These are phyloP conservation scores for Multifurca ochricompacta DNA, from an alignment of 768 basidiomycete genomes.

Conservation along the genomic window DNA sequence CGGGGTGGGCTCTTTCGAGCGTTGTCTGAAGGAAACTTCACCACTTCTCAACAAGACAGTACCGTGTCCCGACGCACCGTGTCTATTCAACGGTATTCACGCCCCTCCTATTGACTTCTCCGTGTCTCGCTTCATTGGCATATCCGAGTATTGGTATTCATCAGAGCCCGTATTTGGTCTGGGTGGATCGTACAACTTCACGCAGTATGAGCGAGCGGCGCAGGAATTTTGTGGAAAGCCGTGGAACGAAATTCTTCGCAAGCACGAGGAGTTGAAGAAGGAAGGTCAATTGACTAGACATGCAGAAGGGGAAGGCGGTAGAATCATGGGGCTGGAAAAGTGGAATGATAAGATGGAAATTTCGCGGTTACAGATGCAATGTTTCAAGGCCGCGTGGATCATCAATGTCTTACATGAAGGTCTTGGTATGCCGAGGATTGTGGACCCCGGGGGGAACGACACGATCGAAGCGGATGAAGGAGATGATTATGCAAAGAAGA, in stretches of 20 bases:
- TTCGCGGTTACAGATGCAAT: slow-evolving; percentile 89
- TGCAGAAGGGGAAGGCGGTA: slow-evolving; percentile 52
- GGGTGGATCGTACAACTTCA: slow-evolving; percentile 92
- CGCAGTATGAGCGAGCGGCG: slow-evolving; percentile 92
- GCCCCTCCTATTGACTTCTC: slow-evolving; percentile 93
- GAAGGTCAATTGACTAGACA: slow-evolving; percentile 45
- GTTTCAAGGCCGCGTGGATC: slow-evolving; percentile 99
- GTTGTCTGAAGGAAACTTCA: slow-evolving; percentile 65
- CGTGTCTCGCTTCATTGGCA: slow-evolving; percentile 90
- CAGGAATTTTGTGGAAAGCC: slow-evolving; percentile 71
- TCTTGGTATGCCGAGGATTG: slow-evolving; percentile 86
- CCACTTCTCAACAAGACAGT: slow-evolving; percentile 77
- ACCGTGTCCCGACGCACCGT: slow-evolving; percentile 78
- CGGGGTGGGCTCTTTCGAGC: slow-evolving; percentile 87
- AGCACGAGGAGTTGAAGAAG: slow-evolving; percentile 49
- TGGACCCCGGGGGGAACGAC: slow-evolving; percentile 75
- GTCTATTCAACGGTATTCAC: slow-evolving; percentile 90
- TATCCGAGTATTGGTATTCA: slow-evolving; percentile 99
- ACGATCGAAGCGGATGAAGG: slow-evolving; percentile 66
- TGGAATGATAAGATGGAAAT: slow-evolving; percentile 75
- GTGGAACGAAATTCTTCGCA: slow-evolving; percentile 67
- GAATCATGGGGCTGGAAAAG: slow-evolving; percentile 53
- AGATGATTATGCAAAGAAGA: slow-evolving; percentile 65
- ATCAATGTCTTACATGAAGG: slow-evolving; percentile 95
- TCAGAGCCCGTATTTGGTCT: slow-evolving; percentile 94